Percentiles rank a stretch among this genome's conserved stretches.
phyloP scores from a whole-genome alignment of 352 stramenopile species.

The Globisporangium splendens region DNA sequence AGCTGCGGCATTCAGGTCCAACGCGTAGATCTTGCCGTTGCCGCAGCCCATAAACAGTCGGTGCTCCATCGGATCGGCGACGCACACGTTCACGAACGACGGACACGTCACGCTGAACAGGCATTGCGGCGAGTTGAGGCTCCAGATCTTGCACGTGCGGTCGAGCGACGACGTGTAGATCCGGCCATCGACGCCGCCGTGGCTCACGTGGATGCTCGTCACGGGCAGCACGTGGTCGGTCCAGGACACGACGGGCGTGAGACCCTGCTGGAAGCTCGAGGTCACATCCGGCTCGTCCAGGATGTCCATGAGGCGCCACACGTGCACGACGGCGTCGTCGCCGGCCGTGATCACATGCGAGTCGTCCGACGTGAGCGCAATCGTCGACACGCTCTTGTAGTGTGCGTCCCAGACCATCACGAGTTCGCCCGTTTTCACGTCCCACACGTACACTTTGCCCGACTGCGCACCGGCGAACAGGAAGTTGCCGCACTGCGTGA shows the following conservation, averaged over 20 bases:
- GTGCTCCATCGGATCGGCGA: slow-evolving; percentile 60
- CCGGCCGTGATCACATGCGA: slow-evolving; percentile 76
- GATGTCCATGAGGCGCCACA: slow-evolving; percentile 71
- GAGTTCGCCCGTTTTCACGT: slow-evolving; percentile 77
- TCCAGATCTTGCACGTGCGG: slow-evolving; percentile 78
- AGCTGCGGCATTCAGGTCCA: slow-evolving; percentile 66
- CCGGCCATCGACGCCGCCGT: slow-evolving; percentile 60
- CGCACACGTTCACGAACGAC: slow-evolving; percentile 62
- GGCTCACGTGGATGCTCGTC: slow-evolving; percentile 63
- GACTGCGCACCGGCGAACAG: slow-evolving; percentile 68
- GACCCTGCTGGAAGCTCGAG: slow-evolving; percentile 50
- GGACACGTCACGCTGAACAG: slow-evolving; percentile 67
- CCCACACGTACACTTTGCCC: slow-evolving; percentile 85
- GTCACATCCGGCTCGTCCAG: slow-evolving; percentile 57
- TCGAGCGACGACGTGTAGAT: slow-evolving; percentile 78
- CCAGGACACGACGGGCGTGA: slow-evolving; percentile 58
- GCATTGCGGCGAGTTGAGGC: slow-evolving; percentile 43
- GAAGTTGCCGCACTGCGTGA: slow-evolving; percentile 69
- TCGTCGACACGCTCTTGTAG: slow-evolving; percentile 78
- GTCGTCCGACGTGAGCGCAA: slow-evolving; percentile 67
- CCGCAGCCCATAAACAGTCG: slow-evolving; percentile 68
- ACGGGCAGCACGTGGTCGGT: slow-evolving; percentile 79
- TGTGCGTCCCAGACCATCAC: slow-evolving; percentile 80
- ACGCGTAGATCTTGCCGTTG: slow-evolving; percentile 64
- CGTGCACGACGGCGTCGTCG: slow-evolving; percentile 80